These are phyloP conservation scores for Phoma sp. DNA, from an alignment of 2,329 filamentous ascomycete species.

Conservation along the genomic window DNA sequence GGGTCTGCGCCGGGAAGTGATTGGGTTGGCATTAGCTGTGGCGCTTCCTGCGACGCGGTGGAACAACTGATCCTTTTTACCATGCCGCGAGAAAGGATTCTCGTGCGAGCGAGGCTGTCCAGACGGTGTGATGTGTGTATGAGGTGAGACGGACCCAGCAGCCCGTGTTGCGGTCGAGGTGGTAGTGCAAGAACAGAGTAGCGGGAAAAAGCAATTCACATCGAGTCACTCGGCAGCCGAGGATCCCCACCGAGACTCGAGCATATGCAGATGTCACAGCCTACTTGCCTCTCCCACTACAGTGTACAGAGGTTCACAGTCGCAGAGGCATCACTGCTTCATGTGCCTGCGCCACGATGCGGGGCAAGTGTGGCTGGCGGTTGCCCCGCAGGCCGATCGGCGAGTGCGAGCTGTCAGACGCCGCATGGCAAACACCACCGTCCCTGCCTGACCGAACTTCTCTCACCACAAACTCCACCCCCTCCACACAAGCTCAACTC, in stretches of 20 bases:
- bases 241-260: neutral
- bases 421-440: conserved; percentile 11
- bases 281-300: neutral
- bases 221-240: neutral
- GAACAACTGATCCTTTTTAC: conserved; percentile 1
- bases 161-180: conserved; percentile 10
- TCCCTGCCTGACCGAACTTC: conserved; percentile 21
- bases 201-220: conserved; percentile 8
- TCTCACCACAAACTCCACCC: conserved; percentile 4
- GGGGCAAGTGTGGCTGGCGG: conserved; percentile 13
- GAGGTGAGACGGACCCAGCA: conserved; percentile 12
- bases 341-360: conserved; percentile 9
- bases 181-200: conserved; percentile 7
- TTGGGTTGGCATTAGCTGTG: conserved; percentile 13
- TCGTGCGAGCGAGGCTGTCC: conserved; percentile 11
- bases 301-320: neutral
- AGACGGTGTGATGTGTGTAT: conserved; percentile 15
- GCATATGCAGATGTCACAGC: neutral
- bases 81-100: conserved; percentile 2
- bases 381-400: conserved; percentile 21
- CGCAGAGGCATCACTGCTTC: neutral
- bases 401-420: conserved; percentile 23
- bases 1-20: neutral
- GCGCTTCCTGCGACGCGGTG: conserved; percentile 7
- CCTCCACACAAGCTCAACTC: neutral